Conservation (phyloP, 139 green algal species). For the Chlorokybus atmophyticus region DNA sequence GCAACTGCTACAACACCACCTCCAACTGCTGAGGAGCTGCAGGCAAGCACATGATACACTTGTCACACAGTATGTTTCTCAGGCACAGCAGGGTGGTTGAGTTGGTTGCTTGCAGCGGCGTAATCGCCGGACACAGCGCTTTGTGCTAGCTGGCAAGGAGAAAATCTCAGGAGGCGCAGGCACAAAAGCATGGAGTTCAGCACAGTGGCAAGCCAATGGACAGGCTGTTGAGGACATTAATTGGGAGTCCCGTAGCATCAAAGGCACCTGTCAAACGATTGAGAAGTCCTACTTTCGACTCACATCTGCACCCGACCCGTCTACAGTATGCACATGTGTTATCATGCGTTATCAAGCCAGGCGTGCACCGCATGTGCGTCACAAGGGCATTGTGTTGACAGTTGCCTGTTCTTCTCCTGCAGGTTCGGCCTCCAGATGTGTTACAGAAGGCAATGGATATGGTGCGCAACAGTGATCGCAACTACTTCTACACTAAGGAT, state of each 20-base stretch:
- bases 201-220: no score
- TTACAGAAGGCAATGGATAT: conserved; percentile 33
- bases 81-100: no score
- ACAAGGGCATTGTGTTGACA: neutral
- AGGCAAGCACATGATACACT: no score
- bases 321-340: conserved; percentile 18
- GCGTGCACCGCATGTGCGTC: neutral
- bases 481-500: conserved; percentile 43
- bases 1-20: no score
- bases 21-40: no score
- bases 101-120: no score
- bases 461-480: conserved; percentile 8
- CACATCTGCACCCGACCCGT: conserved; percentile 31
- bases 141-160: no score
- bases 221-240: conserved; percentile 29
- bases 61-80: no score
- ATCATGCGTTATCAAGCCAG: neutral
- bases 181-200: no score
- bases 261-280: conserved; percentile 24
- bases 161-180: no score
- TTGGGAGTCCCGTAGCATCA: conserved; percentile 15
- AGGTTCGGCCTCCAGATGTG: conserved; percentile 31
- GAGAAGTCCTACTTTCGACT: conserved; percentile 46
- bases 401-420: conserved; percentile 1
- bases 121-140: no score